Percentiles rank a stretch among this genome's conserved stretches.
Evolutionary conservation across 805 yeast species (phyloP).

Genomic region (Wickerhamomyces strasburgensis): DNA sequence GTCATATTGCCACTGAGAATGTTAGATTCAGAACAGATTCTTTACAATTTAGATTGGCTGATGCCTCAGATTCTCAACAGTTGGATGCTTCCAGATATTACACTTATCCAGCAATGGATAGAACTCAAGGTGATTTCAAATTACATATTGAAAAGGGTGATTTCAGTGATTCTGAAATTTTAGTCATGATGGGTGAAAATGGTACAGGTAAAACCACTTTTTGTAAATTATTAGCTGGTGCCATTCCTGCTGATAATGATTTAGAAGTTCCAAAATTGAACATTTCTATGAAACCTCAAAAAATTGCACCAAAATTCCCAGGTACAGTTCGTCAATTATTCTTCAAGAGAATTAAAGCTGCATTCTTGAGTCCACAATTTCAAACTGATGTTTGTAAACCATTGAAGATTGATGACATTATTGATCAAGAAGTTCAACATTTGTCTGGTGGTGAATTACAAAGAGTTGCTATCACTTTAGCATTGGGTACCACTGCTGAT

Average conservation of each 20-base stretch:
- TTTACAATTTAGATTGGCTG: constrained; percentile 86
- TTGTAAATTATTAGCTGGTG: constrained; percentile 94
- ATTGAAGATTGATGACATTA: constrained; percentile 83
- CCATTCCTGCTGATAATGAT: constrained; percentile 80
- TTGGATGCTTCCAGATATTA: constrained; percentile 76
- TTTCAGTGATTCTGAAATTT: constrained; percentile 92
- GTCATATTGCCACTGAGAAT: constrained; percentile 95
- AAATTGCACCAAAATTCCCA: constrained; percentile 96
- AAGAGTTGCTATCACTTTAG: constrained; percentile 95
- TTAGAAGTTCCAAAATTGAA: constrained; percentile 78
- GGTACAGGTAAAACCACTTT: constrained; percentile 99
- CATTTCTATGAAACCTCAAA: constrained; percentile 98
- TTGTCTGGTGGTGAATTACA: constrained; percentile 99
- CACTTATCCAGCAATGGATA: constrained; percentile 74
- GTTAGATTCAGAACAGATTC: constrained; percentile 96
- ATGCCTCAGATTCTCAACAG: constrained; percentile 73
- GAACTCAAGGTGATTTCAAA: constrained; percentile 96
- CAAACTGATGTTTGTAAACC: constrained; percentile 98
- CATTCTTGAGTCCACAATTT: constrained; percentile 94
- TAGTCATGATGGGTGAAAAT: constrained; percentile 99
- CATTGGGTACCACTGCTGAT: constrained; percentile 93
- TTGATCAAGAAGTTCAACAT: constrained; percentile 96
- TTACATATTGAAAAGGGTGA: constrained; percentile 80
- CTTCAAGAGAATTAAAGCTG: constrained; percentile 91
- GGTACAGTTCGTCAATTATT: constrained; percentile 98